These are phyloP conservation scores for Botryosphaeria dothidea DNA, from an alignment of 2,329 filamentous ascomycete genomes.

Conservation along the genomic window DNA sequence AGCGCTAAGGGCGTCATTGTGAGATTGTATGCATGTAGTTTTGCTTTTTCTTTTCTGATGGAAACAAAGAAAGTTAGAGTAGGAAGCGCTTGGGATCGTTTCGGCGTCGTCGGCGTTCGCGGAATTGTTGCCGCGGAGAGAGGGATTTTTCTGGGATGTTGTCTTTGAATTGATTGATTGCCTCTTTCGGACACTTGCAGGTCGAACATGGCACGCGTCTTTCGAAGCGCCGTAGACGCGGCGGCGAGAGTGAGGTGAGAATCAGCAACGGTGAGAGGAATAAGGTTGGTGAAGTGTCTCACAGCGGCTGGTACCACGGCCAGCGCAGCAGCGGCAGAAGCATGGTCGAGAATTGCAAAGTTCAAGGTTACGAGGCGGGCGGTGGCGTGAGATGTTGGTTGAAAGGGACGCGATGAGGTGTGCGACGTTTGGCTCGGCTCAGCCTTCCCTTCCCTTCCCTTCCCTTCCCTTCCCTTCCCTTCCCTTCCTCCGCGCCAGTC, in stretches of 20 bases:
- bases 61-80: background rate
- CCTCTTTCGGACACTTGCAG: background rate
- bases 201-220: background rate
- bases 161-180: background rate
- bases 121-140: too few species aligned
- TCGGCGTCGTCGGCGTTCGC: background rate
- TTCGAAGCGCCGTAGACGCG: background rate
- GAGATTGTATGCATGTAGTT: too few species aligned
- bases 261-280: background rate
- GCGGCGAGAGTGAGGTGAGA: background rate
- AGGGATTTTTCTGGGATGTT: background rate
- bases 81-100: background rate
- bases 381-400: conserved; percentile 7
- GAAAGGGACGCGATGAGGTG: background rate
- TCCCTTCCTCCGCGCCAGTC: background rate
- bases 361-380: background rate
- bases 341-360: background rate
- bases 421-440: conserved; percentile 4
- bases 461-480: background rate
- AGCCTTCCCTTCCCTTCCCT: background rate
- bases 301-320: background rate
- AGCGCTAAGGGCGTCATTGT: too few species aligned
- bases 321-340: background rate
- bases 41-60: background rate
- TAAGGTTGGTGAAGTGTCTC: background rate